Base-by-base conservation (phyloP, 2,329 filamentous ascomycete species). In the Diplodia scrobiculata region DNA sequence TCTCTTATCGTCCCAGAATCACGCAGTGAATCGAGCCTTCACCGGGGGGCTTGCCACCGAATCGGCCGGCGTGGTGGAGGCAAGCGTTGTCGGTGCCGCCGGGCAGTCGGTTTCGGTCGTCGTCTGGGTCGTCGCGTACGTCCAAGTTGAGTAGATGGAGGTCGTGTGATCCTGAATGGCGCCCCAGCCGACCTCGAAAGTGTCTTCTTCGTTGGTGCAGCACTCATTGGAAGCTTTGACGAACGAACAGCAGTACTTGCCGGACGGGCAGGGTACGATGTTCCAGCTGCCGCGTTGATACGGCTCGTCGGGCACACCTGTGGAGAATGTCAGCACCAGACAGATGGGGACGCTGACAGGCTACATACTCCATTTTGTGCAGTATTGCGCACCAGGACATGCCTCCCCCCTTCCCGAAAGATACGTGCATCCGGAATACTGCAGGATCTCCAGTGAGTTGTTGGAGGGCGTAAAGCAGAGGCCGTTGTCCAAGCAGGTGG, bases 51-150 rank as follows among this genome's bases (percentile, higher is more conserved):
- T 55, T 6, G 53, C 19, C 34, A 10, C 34, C 2, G 34, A 27
- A 9, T 9, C 14, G 4, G 11, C 34, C 19, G 53, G 19, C 32
- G 53, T 55, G 5, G 53, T 55, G 34, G 3, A 7, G 9, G 14
- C 29, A 34, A 53, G 29, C 5, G 51, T 34, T 0, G 51, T n/a
- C 17, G 19, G 21, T 13, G 27, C 25, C 14, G 14, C 14, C 29
- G 54, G 32, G n/a, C 54, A 63, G 6, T 53, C 21, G 3, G 68
- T 66, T 71, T 67, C 11, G 10, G 53, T 55, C 2, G 7, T 5
- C 0, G 34, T 29, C 53, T 17, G 25, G 9, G 13, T 17, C 50
- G 3, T 27, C 19, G 53, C 45, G 10, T 25, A 45, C 34, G 34
- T 41, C n/a, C 11, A 27, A 1, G n/a, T 17, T 1, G 32, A 41